These are phyloP conservation scores for Colletotrichum sp. DNA, from an alignment of 2,329 filamentous ascomycete genomes.

Conservation along the genomic window DNA sequence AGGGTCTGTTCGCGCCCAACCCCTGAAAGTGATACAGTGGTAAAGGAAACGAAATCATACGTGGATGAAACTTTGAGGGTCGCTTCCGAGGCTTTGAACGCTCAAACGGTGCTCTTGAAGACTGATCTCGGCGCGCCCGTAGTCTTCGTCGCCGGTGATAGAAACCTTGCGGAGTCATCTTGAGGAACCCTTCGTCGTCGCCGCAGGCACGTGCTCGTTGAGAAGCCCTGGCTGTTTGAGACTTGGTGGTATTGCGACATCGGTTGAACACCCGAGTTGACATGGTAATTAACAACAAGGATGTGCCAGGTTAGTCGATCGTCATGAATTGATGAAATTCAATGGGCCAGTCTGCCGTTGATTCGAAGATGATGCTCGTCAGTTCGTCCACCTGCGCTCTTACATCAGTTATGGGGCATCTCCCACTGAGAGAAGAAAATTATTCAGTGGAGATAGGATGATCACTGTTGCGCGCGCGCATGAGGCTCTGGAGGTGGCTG, in stretches of 20 bases:
- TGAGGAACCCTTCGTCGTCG: neutral
- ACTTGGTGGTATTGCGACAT: conserved; percentile 1
- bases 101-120: neutral
- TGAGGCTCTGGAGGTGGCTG: conserved; percentile 1
- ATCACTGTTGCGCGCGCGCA: neutral
- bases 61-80: neutral
- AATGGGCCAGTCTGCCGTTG: neutral
- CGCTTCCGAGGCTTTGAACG: neutral
- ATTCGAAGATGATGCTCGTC: neutral
- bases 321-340: neutral
- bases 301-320: neutral
- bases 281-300: neutral
- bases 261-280: conserved; percentile 8
- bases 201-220: neutral
- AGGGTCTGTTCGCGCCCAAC: conserved; percentile 5
- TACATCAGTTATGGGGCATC: neutral
- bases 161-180: neutral
- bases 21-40: neutral
- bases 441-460: neutral
- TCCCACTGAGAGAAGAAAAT: neutral
- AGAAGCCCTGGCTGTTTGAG: neutral
- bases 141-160: neutral
- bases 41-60: neutral
- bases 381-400: neutral
- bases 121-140: neutral